These are phyloP conservation scores for Nicotiana paniculata DNA, from an alignment of 257 asterid genomes.

Conservation along the genomic window DNA sequence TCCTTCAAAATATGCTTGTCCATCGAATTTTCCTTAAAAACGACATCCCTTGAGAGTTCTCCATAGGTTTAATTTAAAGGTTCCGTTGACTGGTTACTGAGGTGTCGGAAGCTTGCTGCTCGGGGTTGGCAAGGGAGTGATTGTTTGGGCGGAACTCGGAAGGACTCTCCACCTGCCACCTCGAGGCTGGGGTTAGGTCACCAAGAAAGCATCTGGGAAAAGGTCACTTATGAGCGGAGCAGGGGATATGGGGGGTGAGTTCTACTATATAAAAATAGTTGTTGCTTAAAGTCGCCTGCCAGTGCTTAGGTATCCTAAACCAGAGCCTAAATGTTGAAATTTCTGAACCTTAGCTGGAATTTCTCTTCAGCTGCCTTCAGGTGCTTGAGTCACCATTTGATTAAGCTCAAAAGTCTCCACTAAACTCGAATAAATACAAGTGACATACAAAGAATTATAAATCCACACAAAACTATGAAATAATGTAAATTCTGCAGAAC, in stretches of 20 bases:
- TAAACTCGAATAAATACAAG: neutral
- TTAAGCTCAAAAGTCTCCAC: neutral
- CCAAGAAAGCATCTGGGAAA: neutral
- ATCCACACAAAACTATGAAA: neutral
- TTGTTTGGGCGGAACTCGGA: neutral
- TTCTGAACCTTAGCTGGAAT: neutral
- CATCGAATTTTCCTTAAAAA: neutral
- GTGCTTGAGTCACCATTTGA: neutral
- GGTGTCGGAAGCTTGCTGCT: neutral
- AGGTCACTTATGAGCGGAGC: neutral
- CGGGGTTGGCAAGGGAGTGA: neutral
- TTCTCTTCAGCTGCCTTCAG: neutral
- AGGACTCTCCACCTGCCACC: neutral
- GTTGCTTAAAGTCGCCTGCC: neutral
- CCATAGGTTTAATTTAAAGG: neutral
- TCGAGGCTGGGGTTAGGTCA: neutral
- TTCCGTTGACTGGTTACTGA: neutral
- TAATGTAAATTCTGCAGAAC: neutral
- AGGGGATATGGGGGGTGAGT: neutral
- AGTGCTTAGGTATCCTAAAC: neutral
- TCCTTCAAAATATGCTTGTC: neutral
- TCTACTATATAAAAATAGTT: neutral
- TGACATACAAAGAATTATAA: neutral
- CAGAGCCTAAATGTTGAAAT: neutral
- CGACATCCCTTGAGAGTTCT: neutral